phyloP scores from a whole-genome alignment of 2,329 filamentous ascomycete species.

The Elsinoe ampelina region DNA sequence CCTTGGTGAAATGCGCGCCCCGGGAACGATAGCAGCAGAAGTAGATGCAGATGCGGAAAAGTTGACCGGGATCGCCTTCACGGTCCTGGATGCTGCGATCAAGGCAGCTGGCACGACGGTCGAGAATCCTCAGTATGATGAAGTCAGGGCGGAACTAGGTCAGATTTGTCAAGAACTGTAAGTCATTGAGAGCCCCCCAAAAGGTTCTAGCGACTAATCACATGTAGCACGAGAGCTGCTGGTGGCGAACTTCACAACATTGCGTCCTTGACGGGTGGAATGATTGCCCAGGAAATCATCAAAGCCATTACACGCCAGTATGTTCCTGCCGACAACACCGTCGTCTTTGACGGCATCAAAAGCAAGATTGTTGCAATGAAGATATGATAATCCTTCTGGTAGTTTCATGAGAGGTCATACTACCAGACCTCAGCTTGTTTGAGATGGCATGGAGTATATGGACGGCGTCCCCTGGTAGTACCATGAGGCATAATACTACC shows the following conservation, averaged over 20 bases:
- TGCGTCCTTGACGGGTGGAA: constrained; percentile 74
- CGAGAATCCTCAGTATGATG: constrained; percentile 34
- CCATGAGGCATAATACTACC: too few relatives aligned
- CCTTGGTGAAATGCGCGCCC: constrained; percentile 27
- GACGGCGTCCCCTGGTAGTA: not conserved
- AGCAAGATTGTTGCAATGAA: constrained; percentile 47
- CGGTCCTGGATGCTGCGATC: constrained; percentile 34
- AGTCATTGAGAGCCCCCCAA: constrained; percentile 18
- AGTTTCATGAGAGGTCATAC: too few relatives aligned
- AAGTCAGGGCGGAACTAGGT: constrained; percentile 28
- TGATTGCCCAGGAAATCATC: constrained; percentile 95
- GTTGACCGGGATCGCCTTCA: constrained; percentile 35
- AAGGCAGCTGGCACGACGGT: constrained; percentile 32
- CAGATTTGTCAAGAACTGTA: constrained; percentile 37
- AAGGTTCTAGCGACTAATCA: not conserved
- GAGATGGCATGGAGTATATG: not conserved
- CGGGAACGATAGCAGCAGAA: constrained; percentile 28
- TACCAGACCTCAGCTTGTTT: not conserved
- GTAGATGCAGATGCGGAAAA: constrained; percentile 31
- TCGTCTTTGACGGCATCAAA: constrained; percentile 52
- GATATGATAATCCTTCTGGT: constrained; percentile 25
- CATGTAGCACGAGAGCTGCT: constrained; percentile 54
- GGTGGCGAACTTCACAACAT: constrained; percentile 90
- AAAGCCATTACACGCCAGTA: constrained; percentile 70
- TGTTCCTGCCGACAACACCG: constrained; percentile 54